phyloP scores from a whole-genome alignment of 73 alveolate genomes.

The Paramecium primaurelia region DNA sequence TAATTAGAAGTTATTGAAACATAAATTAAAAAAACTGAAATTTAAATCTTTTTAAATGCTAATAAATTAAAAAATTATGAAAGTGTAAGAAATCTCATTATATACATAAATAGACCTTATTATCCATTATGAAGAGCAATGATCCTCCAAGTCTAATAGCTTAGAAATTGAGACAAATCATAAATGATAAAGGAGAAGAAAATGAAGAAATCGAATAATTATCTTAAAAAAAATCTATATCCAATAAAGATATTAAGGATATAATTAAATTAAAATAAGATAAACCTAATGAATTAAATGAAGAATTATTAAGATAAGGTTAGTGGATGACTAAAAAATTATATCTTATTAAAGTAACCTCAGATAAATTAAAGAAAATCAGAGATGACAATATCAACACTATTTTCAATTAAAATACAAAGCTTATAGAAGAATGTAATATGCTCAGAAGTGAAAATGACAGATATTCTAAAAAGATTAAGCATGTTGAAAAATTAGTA shows the following conservation, averaged over 20 bases:
- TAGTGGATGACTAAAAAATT: slow-evolving; percentile 61
- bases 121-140: slow-evolving; percentile 50
- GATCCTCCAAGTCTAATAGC: slow-evolving; percentile 51
- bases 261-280: slow-evolving; percentile 54
- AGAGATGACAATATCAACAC: slow-evolving; percentile 60
- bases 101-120: neutral
- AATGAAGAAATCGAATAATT: slow-evolving; percentile 41
- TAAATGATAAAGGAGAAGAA: slow-evolving; percentile 27
- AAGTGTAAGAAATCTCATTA: slow-evolving; percentile 17
- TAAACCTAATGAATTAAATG: slow-evolving; percentile 62
- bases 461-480: slow-evolving; percentile 39
- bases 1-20: slow-evolving; percentile 55
- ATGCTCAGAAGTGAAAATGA: slow-evolving; percentile 53
- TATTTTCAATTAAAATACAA: slow-evolving; percentile 51
- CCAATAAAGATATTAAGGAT: slow-evolving; percentile 58
- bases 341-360: slow-evolving; percentile 52
- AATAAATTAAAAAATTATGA: slow-evolving; percentile 46
- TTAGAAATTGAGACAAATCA: slow-evolving; percentile 40
- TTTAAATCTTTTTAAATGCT: slow-evolving; percentile 53
- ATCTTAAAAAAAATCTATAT: slow-evolving; percentile 29
- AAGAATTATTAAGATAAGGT: slow-evolving; percentile 60
- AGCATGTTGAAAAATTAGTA: slow-evolving; percentile 44
- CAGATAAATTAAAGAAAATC: slow-evolving; percentile 51
- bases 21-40: slow-evolving; percentile 55
- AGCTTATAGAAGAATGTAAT: slow-evolving; percentile 50